Percentiles rank a stretch among this genome's conserved stretches.
These are phyloP conservation scores for Prunus kanzakura DNA, from an alignment of 306 rosid species.

Conservation along the genomic window DNA sequence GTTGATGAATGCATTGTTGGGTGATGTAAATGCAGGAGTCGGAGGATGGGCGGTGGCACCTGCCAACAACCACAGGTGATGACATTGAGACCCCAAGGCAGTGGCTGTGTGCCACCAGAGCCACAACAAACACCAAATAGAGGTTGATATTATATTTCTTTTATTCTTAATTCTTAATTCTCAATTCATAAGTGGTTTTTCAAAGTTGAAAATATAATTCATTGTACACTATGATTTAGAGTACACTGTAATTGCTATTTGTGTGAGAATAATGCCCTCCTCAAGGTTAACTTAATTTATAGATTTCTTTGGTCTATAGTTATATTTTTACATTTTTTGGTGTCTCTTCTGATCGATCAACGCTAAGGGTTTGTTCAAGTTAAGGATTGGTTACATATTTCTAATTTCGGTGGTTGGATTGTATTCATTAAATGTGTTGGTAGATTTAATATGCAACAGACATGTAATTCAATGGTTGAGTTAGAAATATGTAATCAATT, in stretches of 20 bases:
- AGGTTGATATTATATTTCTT: neutral
- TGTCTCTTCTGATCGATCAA: too few species aligned
- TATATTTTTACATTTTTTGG: too few species aligned
- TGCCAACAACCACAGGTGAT: conserved; percentile 64
- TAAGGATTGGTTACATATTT: too few species aligned
- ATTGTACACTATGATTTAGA: neutral
- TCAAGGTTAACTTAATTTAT: too few species aligned
- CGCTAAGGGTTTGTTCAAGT: too few species aligned
- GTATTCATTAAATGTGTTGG: too few species aligned
- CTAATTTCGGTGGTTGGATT: too few species aligned
- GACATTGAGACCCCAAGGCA: conserved; percentile 71
- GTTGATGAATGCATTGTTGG: conserved; percentile 9
- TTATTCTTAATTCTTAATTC: neutral
- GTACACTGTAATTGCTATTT: neutral
- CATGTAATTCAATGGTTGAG: too few species aligned
- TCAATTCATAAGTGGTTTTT: neutral
- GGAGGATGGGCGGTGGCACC: conserved; percentile 75
- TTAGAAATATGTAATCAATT: too few species aligned
- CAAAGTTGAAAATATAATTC: neutral
- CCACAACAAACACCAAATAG: conserved; percentile 24
- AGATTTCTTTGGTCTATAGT: too few species aligned
- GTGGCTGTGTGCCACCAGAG: conserved; percentile 82
- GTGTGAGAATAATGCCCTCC: neutral
- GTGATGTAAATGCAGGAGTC: conserved; percentile 56
- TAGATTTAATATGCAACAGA: too few species aligned